phyloP scores from a whole-genome alignment of 495 filamentous ascomycete species.

The Daldinia loculata region DNA sequence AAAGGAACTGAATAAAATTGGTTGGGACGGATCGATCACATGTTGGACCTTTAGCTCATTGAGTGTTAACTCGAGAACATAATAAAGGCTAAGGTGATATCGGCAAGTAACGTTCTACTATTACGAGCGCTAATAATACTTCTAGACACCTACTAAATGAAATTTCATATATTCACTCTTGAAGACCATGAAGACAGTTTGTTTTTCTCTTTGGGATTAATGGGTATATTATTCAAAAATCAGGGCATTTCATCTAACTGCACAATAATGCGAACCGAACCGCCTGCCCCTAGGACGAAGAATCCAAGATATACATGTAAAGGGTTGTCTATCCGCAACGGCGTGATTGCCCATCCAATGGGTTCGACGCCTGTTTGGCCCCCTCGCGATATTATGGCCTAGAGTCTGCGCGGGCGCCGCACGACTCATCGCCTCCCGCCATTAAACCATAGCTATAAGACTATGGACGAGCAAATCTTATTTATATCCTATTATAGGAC shows the following conservation, averaged over 20 bases:
- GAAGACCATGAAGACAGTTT: not conserved
- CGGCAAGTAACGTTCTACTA: not conserved
- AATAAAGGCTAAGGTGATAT: too few species aligned
- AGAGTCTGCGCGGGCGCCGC: constrained; percentile 5
- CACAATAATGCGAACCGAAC: constrained; percentile 33
- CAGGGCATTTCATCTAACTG: constrained; percentile 42
- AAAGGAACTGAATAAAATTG: not conserved
- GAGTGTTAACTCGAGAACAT: too few species aligned
- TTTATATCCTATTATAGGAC: not conserved
- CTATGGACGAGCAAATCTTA: constrained; percentile 2
- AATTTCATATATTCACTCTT: not conserved
- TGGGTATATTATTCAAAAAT: constrained; percentile 44
- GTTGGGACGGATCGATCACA: not conserved
- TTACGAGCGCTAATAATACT: not conserved
- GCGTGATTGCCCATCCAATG: constrained; percentile 30
- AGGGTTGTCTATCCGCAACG: constrained; percentile 23
- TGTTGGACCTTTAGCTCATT: too few species aligned
- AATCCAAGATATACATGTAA: constrained; percentile 33
- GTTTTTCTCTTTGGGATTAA: constrained; percentile 41
- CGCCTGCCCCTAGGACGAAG: constrained; percentile 36
- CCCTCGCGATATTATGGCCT: constrained; percentile 17
- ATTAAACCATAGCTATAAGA: constrained; percentile 24
- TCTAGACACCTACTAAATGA: not conserved
- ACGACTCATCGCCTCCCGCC: constrained; percentile 13
- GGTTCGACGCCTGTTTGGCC: not conserved